Evolutionary conservation across 192 early-diverging fungal species (phyloP), one percentile per base, ranked within the genome.

Genomic region (Linnemannia schmuckeri): DNA sequence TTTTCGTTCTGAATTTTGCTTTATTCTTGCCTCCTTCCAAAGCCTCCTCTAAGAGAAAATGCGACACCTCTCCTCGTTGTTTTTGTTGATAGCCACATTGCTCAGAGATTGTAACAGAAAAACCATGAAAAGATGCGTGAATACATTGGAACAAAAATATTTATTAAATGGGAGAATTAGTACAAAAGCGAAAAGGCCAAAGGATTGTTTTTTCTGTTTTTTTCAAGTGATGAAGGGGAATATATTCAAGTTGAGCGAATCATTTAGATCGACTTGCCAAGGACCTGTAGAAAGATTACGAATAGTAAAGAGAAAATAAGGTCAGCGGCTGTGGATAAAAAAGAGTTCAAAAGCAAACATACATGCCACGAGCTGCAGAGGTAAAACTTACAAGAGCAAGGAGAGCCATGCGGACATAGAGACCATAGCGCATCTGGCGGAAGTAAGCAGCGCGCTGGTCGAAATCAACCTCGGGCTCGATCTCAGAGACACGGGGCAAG

Each of bases 361-460:
- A 37, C 37, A 37, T 20, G 3, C 8, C 6, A n/a, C 10, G 46
- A 40, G 72, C 5, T 35, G 37, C 15, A 49, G 17, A 49, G 20
- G 27, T 47, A 75, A 20, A 40, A 77, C 82, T 81, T 88, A 96
- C 96, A 70, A 99, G 92, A 54, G 97, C 96, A 75, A 99, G 89
- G 37, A 99, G 91, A 13, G 98, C 98, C 98, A 99, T 99, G 70
- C 98, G 94, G 8, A 99, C 98, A 91, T 95, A 99, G 88, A 99
- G 92, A 76, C 98, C 98, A 90, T 99, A 98, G 37, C 94, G 92
- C 98, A 99, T 99, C 90, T 99, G 98, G 74, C 98, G 91, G 93
- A 99, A 99, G 90, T 99, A 99, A 30, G 97, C 97, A 22, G 98
- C 97, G 49, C 98, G 93, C 87, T 95, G 96, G 88, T 99, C 98